A percentile compares a stretch with the other conserved stretches of the same genome.
Conservation (phyloP, 129 eudicot genomes). For the Centaurea solstitialis region DNA sequence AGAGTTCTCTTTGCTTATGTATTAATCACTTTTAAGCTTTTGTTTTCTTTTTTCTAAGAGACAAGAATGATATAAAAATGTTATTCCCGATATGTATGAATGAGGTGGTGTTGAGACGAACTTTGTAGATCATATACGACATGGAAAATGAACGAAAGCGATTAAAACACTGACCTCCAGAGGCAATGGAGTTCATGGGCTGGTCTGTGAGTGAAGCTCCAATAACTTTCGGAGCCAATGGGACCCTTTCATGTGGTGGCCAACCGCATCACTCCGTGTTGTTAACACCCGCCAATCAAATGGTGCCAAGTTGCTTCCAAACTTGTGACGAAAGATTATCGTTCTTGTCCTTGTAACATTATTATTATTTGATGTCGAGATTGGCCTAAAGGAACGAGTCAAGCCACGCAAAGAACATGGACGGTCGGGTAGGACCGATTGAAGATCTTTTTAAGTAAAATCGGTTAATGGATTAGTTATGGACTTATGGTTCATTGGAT, state of each 20-base stretch:
- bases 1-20: conserved; percentile 7
- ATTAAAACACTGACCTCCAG: background rate
- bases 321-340: too few relatives aligned
- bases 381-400: too few relatives aligned
- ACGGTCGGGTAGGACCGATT: too few relatives aligned
- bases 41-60: background rate
- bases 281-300: background rate
- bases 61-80: background rate
- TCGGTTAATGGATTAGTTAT: too few relatives aligned
- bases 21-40: background rate
- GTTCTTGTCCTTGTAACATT: too few relatives aligned
- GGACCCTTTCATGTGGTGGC: conserved; percentile 35
- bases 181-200: background rate
- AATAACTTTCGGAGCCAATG: conserved; percentile 64
- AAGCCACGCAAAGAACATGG: too few relatives aligned
- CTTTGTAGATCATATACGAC: background rate
- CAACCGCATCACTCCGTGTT: too few relatives aligned
- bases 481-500: too few relatives aligned
- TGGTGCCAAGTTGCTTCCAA: too few relatives aligned
- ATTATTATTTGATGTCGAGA: too few relatives aligned
- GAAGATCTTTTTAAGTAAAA: too few relatives aligned
- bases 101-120: background rate
- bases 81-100: background rate
- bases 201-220: conserved; percentile 49
- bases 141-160: background rate